phyloP scores from a whole-genome alignment of 306 rosid species.

The Pyrus betulifolia region DNA sequence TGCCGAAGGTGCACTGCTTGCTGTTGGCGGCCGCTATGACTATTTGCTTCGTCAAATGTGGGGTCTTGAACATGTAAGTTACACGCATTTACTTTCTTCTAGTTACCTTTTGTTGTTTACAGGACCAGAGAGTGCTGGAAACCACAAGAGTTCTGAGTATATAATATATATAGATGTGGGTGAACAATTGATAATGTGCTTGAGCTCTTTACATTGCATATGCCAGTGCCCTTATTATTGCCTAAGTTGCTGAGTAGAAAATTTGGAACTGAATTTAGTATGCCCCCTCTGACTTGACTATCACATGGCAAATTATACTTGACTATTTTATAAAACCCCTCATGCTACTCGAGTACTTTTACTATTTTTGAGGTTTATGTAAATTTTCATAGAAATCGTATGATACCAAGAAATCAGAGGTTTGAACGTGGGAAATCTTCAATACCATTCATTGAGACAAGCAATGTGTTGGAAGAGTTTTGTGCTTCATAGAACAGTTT shows the following conservation, averaged over 20 bases:
- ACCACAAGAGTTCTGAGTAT: neutral
- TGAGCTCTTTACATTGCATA: neutral
- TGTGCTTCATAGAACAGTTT: neutral
- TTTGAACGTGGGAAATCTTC: neutral
- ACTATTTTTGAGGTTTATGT: neutral
- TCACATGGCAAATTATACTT: neutral
- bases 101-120: neutral
- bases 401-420: neutral
- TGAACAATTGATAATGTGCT: neutral
- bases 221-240: neutral
- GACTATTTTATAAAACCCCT: neutral
- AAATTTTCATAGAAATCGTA: neutral
- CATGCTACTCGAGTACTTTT: neutral
- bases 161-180: neutral
- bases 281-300: neutral
- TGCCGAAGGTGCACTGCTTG: slow-evolving; percentile 71
- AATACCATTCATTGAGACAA: neutral
- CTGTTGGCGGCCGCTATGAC: slow-evolving; percentile 90
- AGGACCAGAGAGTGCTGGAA: neutral
- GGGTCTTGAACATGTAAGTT: slow-evolving; percentile 60
- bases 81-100: neutral
- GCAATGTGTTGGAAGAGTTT: neutral
- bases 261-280: neutral
- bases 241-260: neutral
- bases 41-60: slow-evolving; percentile 67